A percentile compares a stretch with the other conserved stretches of the same genome.
Conservation (phyloP, 2,329 filamentous ascomycete genomes). For the Sporothrix dimorphospora region DNA sequence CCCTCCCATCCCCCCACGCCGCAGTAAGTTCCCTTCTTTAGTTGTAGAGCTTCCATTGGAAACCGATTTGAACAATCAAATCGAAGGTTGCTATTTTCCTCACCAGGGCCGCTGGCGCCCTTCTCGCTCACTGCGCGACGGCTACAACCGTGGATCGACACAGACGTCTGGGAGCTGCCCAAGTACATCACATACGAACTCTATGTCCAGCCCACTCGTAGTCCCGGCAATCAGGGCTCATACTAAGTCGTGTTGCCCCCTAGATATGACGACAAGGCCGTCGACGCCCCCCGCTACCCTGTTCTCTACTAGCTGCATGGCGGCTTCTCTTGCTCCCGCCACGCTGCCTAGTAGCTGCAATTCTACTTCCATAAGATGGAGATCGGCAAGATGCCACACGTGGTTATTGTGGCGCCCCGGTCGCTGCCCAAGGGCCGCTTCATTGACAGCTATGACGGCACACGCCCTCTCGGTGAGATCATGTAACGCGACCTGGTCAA, state of each 20-base stretch:
- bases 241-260: background rate
- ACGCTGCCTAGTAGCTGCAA: background rate
- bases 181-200: background rate
- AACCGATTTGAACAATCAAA: too few species aligned
- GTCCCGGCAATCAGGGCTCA: background rate
- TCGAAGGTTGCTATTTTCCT: too few species aligned
- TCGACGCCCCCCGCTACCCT: background rate
- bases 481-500: background rate
- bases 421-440: background rate
- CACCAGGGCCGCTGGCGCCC: background rate
- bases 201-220: background rate
- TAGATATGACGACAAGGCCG: background rate
- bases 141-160: constrained; percentile 3
- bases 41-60: too few species aligned
- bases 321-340: background rate
- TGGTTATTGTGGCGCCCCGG: background rate
- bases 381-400: background rate
- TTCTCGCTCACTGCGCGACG: background rate
- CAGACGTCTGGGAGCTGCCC: background rate
- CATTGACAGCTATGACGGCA: background rate
- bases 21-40: too few species aligned
- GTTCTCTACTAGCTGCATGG: background rate
- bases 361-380: background rate
- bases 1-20: too few species aligned
- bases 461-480: background rate